Percentiles rank a stretch among this genome's conserved stretches.
phyloP scores from a whole-genome alignment of 345 rosid genomes.

The Psidium guajava region DNA sequence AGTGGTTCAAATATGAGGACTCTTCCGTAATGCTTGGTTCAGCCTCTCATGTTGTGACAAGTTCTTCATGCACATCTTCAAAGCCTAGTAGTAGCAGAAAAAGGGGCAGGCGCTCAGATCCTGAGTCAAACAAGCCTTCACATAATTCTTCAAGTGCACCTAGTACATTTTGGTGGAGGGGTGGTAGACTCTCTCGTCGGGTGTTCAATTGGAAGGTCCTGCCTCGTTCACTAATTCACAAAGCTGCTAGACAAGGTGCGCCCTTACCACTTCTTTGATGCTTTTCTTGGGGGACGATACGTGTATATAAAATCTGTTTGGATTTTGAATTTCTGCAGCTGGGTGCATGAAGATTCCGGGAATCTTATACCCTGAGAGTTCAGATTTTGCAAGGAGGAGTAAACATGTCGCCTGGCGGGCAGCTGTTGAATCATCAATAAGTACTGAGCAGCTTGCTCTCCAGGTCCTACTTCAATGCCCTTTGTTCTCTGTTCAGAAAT shows the following conservation, averaged over 20 bases:
- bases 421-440: slow-evolving; percentile 79
- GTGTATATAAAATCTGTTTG: slow-evolving; percentile 21
- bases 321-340: slow-evolving; percentile 52
- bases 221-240: slow-evolving; percentile 52
- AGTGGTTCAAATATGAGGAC: slow-evolving; percentile 81
- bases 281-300: not conserved
- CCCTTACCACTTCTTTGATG: not conserved
- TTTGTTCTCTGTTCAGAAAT: not conserved
- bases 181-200: slow-evolving; percentile 70
- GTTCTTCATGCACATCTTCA: slow-evolving; percentile 41
- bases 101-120: slow-evolving; percentile 34
- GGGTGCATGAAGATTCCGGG: slow-evolving; percentile 65
- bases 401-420: slow-evolving; percentile 75
- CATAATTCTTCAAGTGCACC: slow-evolving; percentile 50
- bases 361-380: slow-evolving; percentile 73
- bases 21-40: slow-evolving; percentile 56
- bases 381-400: slow-evolving; percentile 83
- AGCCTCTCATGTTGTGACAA: slow-evolving; percentile 51
- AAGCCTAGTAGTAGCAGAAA: slow-evolving; percentile 64
- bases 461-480: slow-evolving; percentile 31
- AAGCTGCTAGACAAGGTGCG: slow-evolving; percentile 92
- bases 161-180: slow-evolving; percentile 90
- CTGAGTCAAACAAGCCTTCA: slow-evolving; percentile 30
- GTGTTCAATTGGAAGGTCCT: slow-evolving; percentile 79
- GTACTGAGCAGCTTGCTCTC: slow-evolving; percentile 76